Evolutionary conservation across 768 basidiomycete species (phyloP).

Genomic region (Asterophora parasitica): DNA sequence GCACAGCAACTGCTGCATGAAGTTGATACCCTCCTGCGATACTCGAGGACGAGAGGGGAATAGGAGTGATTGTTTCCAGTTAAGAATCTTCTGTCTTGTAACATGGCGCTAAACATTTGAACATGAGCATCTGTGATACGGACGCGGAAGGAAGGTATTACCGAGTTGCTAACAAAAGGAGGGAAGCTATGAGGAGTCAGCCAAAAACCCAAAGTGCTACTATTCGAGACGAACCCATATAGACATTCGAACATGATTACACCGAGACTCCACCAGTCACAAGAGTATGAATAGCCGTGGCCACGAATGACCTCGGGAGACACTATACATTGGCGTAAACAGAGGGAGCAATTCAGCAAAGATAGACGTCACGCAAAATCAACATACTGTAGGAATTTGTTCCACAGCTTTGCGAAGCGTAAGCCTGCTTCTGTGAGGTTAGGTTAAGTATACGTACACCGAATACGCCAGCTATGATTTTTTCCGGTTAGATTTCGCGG

Average conservation of each 20-base stretch:
- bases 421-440: slow-evolving; percentile 13
- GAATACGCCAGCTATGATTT: slow-evolving; percentile 72
- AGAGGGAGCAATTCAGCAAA: neutral
- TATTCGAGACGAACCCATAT: slow-evolving; percentile 61
- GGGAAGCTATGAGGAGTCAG: slow-evolving; percentile 59
- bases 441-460: slow-evolving; percentile 51
- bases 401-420: slow-evolving; percentile 55
- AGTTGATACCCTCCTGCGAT: slow-evolving; percentile 80
- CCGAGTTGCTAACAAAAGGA: slow-evolving; percentile 93
- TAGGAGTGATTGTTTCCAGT: slow-evolving; percentile 86
- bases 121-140: slow-evolving; percentile 12
- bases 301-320: slow-evolving; percentile 88
- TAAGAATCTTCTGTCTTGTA: slow-evolving; percentile 95
- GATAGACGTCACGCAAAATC: slow-evolving; percentile 4
- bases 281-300: slow-evolving; percentile 89
- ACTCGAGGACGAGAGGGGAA: slow-evolving; percentile 83
- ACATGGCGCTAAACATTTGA: slow-evolving; percentile 72
- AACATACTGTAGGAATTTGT: slow-evolving; percentile 82
- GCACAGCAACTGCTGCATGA: slow-evolving; percentile 88
- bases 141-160: slow-evolving; percentile 24
- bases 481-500: slow-evolving; percentile 17
- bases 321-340: slow-evolving; percentile 43
- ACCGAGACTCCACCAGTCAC: slow-evolving; percentile 98
- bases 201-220: slow-evolving; percentile 7
- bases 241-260: slow-evolving; percentile 96